Base-by-base conservation (phyloP, 768 basidiomycete species). In the Fibroporia radiculosa region DNA sequence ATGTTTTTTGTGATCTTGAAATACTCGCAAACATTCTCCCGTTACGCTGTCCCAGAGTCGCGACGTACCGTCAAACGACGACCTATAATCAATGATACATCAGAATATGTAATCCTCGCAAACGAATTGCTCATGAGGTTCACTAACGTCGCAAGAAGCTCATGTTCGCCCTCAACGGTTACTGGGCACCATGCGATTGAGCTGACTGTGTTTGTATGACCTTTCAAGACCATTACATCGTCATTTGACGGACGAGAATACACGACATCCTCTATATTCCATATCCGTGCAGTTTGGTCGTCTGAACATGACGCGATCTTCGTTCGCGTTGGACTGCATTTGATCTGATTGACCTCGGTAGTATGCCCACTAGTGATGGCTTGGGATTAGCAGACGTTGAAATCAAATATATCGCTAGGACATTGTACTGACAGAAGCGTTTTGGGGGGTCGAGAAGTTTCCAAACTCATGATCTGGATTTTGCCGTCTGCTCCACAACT, bases 41-140 rank as follows among this genome's bases (percentile, higher is more conserved):
- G 82, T 82, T 35, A 74, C 72, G 3, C 81, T 77, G 61, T 93
- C 84, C 91, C 91, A 95, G 24, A 95, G 52, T 32, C 87, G 78
- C 4, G 84, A 77, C 1, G 88, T 86, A 12, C 70, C 68, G 56
- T 95, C 92, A 56, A 90, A 90, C 4, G 88, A 88, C 8, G 82
- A 77, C 6, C 86, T 91, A 26, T 6, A 26, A 12, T n/a, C 12
- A 19, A 3, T 27, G 25, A 19, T 3, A 29, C 40, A 27, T 47
- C 27, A 42, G 28, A n/a, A 31, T 33, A 8, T 47, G 18, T 23
- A 27, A 24, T n/a, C n/a, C n/a, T n/a, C n/a, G n/a, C n/a, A 37
- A 44, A 23, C 20, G 10, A 26, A 27, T 27, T 16, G 20, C 35
- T 51, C 39, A 35, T 39, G 31, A 33, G 40, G 25, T 18, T 41